Conservation (phyloP, 192 early-diverging fungal species). For the Dispira parvispora region DNA sequence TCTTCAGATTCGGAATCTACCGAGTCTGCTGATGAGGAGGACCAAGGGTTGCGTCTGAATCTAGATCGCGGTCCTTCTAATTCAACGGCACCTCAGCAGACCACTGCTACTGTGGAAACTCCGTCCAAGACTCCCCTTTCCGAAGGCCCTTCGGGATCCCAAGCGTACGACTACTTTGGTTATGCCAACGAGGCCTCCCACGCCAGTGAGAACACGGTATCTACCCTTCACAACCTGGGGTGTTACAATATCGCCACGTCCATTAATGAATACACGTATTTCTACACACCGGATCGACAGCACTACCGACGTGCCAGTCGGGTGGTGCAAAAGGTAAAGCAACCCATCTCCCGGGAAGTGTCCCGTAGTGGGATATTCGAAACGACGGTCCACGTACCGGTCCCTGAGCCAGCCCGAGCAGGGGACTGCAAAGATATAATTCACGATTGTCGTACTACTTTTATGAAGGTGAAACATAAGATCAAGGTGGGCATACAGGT, state of each 20-base stretch:
- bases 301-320: neutral
- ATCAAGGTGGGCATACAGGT: slow-evolving; percentile 9
- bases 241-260: neutral
- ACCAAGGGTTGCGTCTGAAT: too few species aligned
- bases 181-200: too few species aligned
- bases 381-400: neutral
- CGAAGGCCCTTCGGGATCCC: neutral
- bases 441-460: neutral
- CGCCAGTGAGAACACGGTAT: too few species aligned
- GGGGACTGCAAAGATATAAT: neutral
- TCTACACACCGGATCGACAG: neutral
- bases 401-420: neutral
- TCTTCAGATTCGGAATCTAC: neutral
- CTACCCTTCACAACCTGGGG: neutral
- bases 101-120: neutral
- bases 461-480: slow-evolving; percentile 1
- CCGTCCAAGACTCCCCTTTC: neutral
- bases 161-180: neutral
- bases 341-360: neutral
- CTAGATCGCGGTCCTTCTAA: too few species aligned
- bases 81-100: neutral
- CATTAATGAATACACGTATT: slow-evolving; percentile 9
- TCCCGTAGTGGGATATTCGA: neutral
- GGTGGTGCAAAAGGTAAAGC: neutral
- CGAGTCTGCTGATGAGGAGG: neutral